Percentiles rank a stretch among this genome's conserved stretches.
phyloP scores from a whole-genome alignment of 2,329 filamentous ascomycete genomes.

The Aspergillus viridinutans region DNA sequence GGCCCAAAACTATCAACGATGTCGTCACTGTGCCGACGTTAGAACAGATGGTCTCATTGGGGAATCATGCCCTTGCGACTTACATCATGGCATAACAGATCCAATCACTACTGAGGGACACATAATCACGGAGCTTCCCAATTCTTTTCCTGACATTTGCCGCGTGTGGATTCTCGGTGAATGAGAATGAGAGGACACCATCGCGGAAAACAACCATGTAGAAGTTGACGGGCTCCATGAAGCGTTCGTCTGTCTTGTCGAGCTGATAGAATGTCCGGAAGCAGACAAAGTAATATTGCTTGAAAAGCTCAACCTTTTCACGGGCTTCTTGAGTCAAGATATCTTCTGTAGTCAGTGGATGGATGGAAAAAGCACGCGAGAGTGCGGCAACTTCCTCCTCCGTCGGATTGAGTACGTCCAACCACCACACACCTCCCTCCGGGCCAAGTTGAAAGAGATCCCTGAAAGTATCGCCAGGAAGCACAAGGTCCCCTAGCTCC shows the following conservation, averaged over 20 bases:
- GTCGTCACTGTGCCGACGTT: slow-evolving; percentile 62
- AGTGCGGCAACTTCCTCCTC: slow-evolving; percentile 84
- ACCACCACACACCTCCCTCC: slow-evolving; percentile 91
- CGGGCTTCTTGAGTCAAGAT: slow-evolving; percentile 92
- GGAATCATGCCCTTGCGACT: slow-evolving; percentile 33
- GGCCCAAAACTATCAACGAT: slow-evolving; percentile 96
- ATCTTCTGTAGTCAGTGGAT: slow-evolving; percentile 93
- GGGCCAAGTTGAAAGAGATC: slow-evolving; percentile 73
- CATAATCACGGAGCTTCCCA: slow-evolving; percentile 86
- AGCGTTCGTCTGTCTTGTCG: slow-evolving; percentile 72
- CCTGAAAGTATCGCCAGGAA: slow-evolving; percentile 84
- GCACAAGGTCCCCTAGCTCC: slow-evolving; percentile 79
- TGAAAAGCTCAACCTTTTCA: slow-evolving; percentile 97
- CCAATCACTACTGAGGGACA: slow-evolving; percentile 93
- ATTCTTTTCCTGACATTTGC: slow-evolving; percentile 88
- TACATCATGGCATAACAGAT: slow-evolving; percentile 97
- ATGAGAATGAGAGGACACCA: slow-evolving; percentile 92
- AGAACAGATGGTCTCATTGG: slow-evolving; percentile 22
- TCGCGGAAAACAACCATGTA: slow-evolving; percentile 97
- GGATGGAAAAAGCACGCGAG: slow-evolving; percentile 91
- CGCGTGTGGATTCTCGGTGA: slow-evolving; percentile 80
- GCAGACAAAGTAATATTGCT: slow-evolving; percentile 95
- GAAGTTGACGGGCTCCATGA: slow-evolving; percentile 91
- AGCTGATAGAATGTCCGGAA: slow-evolving; percentile 90
- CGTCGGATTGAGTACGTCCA: slow-evolving; percentile 86